phyloP scores from a whole-genome alignment of 164 flowering plant genomes.

The Annona squamosa region DNA sequence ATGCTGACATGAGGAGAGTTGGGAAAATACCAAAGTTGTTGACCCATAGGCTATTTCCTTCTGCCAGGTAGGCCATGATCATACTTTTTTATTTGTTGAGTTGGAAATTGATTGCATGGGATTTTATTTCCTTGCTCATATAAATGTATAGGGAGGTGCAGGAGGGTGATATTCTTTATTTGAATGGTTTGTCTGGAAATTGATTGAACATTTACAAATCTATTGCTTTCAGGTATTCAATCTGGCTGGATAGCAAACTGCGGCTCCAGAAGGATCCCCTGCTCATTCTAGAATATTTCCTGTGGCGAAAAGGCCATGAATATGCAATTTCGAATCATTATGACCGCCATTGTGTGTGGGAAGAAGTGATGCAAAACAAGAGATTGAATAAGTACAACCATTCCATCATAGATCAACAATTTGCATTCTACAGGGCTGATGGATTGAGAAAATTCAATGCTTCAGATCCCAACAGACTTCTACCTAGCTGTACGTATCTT shows the following conservation, averaged over 20 bases:
- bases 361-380: conserved; percentile 90
- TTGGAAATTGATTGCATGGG: no score
- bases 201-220: not conserved
- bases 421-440: conserved; percentile 78
- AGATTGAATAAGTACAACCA: conserved; percentile 89
- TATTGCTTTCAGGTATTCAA: conserved; percentile 62
- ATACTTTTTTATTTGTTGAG: no score
- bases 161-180: conserved; percentile 5
- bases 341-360: conserved; percentile 94
- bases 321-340: conserved; percentile 96
- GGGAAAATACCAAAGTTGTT: conserved; percentile 90
- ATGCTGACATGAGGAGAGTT: conserved; percentile 84
- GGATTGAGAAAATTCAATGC: conserved; percentile 80
- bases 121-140: not conserved
- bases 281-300: conserved; percentile 73
- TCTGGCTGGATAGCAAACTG: conserved; percentile 95
- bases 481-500: conserved; percentile 74
- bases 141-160: not conserved
- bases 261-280: conserved; percentile 88
- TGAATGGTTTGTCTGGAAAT: not conserved
- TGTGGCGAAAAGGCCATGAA: conserved; percentile 82
- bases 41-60: conserved; percentile 87
- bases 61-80: conserved; percentile 64
- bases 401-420: conserved; percentile 75
- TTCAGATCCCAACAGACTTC: conserved; percentile 68